These are phyloP conservation scores for Heterobasidion annosum DNA, from an alignment of 1,284 basidiomycete species.

Conservation along the genomic window DNA sequence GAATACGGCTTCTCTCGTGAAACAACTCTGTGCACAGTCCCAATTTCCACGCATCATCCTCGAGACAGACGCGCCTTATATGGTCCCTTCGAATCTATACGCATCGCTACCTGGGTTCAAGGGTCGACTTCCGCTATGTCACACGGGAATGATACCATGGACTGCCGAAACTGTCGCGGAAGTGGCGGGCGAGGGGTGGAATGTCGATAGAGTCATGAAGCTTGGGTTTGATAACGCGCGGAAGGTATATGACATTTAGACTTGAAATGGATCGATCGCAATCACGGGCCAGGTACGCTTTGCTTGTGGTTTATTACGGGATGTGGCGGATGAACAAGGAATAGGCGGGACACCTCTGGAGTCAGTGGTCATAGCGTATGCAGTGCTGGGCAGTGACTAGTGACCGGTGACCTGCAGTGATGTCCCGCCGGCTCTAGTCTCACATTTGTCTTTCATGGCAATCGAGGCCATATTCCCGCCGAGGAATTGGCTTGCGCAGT, in stretches of 20 bases:
- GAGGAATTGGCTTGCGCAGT: too few relatives aligned
- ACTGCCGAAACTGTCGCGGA: conserved; percentile 65
- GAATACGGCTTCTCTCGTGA: conserved; percentile 56
- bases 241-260: conserved; percentile 51
- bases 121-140: conserved; percentile 57
- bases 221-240: conserved; percentile 60
- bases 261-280: too few relatives aligned
- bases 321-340: too few relatives aligned
- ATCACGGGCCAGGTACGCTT: too few relatives aligned
- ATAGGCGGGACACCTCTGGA: too few relatives aligned
- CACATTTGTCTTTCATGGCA: too few relatives aligned
- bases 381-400: too few relatives aligned
- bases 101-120: conserved; percentile 40
- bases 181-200: conserved; percentile 42
- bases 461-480: too few relatives aligned
- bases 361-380: too few relatives aligned
- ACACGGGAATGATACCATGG: conserved; percentile 78
- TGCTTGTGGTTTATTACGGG: too few relatives aligned
- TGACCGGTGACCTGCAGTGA: too few relatives aligned
- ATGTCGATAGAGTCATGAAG: conserved; percentile 45
- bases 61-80: conserved; percentile 80
- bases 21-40: conserved; percentile 31
- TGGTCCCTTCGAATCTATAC: conserved; percentile 72
- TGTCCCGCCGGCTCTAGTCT: too few relatives aligned
- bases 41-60: conserved; percentile 45